These are phyloP conservation scores for Suillus cothurnatus DNA, from an alignment of 768 basidiomycete species.

Conservation along the genomic window DNA sequence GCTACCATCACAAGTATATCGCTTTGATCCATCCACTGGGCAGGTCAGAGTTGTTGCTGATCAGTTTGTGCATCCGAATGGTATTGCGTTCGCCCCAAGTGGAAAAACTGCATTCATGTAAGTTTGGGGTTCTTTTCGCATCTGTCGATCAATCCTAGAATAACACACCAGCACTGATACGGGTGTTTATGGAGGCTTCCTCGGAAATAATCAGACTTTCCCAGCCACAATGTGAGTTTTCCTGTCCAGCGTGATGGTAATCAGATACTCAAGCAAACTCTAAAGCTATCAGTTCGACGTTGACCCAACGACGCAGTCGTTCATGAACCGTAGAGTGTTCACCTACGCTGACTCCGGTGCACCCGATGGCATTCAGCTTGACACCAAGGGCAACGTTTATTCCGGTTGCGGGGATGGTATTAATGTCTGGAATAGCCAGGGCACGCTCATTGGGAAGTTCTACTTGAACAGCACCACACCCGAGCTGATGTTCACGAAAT, in stretches of 20 bases:
- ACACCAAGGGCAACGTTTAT: slow-evolving; percentile 63
- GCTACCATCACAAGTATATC: slow-evolving; percentile 48
- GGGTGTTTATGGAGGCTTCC: slow-evolving; percentile 18
- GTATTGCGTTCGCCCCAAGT: slow-evolving; percentile 38
- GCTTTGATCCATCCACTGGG: slow-evolving; percentile 43
- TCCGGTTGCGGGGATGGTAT: slow-evolving; percentile 60
- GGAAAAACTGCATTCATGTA: slow-evolving; percentile 34
- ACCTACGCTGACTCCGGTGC: slow-evolving; percentile 63
- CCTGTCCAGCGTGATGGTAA: not conserved
- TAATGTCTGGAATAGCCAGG: slow-evolving; percentile 47
- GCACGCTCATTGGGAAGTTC: slow-evolving; percentile 63
- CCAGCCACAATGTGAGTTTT: slow-evolving; percentile 29
- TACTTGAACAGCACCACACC: slow-evolving; percentile 39
- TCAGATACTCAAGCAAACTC: slow-evolving; percentile 1
- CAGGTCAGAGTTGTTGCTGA: slow-evolving; percentile 46
- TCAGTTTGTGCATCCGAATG: slow-evolving; percentile 40
- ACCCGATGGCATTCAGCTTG: slow-evolving; percentile 67
- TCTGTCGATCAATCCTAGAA: not conserved
- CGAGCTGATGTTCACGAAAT: slow-evolving; percentile 11
- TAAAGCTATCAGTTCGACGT: slow-evolving; percentile 66
- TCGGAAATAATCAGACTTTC: slow-evolving; percentile 23
- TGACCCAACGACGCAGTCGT: slow-evolving; percentile 48
- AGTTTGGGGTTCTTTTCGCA: not conserved
- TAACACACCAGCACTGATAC: slow-evolving; percentile 25
- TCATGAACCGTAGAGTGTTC: slow-evolving; percentile 61